phyloP scores from a whole-genome alignment of 139 green algal genomes.

The Nannochloris sp. region DNA sequence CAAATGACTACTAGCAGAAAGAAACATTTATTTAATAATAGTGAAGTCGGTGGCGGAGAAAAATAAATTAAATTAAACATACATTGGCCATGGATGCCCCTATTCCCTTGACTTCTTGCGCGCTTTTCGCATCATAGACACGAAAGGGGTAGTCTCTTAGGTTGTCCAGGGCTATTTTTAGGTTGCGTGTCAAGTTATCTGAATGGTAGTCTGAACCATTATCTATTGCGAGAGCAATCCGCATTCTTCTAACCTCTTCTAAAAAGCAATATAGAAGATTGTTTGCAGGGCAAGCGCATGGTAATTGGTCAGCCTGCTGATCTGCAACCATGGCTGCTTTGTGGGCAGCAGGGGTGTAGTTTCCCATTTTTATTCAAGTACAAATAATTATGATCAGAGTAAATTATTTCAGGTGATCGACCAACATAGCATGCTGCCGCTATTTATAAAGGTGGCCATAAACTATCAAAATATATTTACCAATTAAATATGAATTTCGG shows the following conservation, averaged over 20 bases:
- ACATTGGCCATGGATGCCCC: conserved; percentile 13
- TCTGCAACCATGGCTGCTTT: not conserved
- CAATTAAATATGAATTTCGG: too few relatives aligned
- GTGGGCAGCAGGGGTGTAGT: too few relatives aligned
- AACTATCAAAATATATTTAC: too few relatives aligned
- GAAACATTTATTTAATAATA: too few relatives aligned
- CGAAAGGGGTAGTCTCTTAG: conserved; percentile 6
- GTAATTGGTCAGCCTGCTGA: too few relatives aligned
- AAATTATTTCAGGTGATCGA: too few relatives aligned
- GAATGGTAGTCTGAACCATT: not conserved
- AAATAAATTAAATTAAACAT: not conserved
- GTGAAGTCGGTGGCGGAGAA: not conserved
- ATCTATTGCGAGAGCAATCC: not conserved
- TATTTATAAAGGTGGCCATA: too few relatives aligned
- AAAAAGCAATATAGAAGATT: not conserved
- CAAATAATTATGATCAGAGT: too few relatives aligned
- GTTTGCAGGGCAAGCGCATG: not conserved
- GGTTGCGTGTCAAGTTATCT: not conserved
- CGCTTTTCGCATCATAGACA: conserved; percentile 7
- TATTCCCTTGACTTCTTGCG: conserved; percentile 7
- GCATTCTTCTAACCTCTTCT: not conserved
- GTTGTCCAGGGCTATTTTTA: conserved; percentile 5
- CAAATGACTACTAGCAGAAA: too few relatives aligned
- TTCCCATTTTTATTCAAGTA: too few relatives aligned
- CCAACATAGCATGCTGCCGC: too few relatives aligned